phyloP scores from a whole-genome alignment of 1,284 basidiomycete species.

The Marasmius fiardii region DNA sequence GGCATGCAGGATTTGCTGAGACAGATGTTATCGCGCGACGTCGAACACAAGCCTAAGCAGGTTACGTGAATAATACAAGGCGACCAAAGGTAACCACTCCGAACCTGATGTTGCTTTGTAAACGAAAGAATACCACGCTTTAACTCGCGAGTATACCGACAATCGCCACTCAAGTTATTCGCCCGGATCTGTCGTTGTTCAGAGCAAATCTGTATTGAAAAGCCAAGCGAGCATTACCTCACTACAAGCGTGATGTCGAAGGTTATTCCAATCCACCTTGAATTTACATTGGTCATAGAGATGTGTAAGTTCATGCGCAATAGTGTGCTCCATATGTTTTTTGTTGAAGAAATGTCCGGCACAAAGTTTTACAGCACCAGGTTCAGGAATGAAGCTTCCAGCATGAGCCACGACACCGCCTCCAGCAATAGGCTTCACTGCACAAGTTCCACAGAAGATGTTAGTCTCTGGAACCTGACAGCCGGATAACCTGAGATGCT shows the following conservation, averaged over 20 bases:
- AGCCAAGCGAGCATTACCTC: constrained; percentile 60
- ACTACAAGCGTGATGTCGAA: constrained; percentile 93
- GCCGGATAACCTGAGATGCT: constrained; percentile 77
- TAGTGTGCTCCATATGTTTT: constrained; percentile 88
- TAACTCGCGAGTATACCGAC: constrained; percentile 79
- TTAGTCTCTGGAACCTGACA: constrained; percentile 65
- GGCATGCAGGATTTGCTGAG: constrained; percentile 77
- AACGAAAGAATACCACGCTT: constrained; percentile 75
- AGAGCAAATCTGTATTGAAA: not conserved
- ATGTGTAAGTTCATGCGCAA: constrained; percentile 95
- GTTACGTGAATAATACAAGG: not conserved
- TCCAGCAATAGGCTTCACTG: constrained; percentile 30
- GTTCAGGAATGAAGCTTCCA: constrained; percentile 81
- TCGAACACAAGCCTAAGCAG: constrained; percentile 78
- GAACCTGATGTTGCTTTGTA: constrained; percentile 91
- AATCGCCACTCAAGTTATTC: constrained; percentile 91
- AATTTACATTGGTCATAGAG: constrained; percentile 95
- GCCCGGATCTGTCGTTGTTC: constrained; percentile 75
- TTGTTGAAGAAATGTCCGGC: constrained; percentile 81
- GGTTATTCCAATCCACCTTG: constrained; percentile 87
- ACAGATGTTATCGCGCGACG: constrained; percentile 86
- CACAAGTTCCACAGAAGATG: constrained; percentile 83
- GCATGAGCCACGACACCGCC: constrained; percentile 36
- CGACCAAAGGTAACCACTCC: constrained; percentile 17
- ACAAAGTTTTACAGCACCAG: constrained; percentile 79